phyloP scores from a whole-genome alignment of 495 filamentous ascomycete genomes.

The Rhypophila decipiens region DNA sequence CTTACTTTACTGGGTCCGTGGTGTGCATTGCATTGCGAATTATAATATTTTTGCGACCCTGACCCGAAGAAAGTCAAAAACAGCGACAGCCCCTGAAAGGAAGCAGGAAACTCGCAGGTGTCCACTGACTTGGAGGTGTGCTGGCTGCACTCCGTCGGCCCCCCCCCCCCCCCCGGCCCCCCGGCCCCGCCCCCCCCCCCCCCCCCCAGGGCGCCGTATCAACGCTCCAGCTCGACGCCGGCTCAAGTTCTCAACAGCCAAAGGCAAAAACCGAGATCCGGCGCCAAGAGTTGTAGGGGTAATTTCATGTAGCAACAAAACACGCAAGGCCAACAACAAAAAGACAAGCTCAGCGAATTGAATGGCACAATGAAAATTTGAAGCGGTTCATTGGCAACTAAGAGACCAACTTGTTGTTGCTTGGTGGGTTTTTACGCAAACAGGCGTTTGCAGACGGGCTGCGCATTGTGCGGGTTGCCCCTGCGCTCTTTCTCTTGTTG shows the following conservation, averaged over 20 bases:
- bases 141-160: too few relatives aligned
- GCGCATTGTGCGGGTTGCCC: constrained; percentile 13
- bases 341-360: background rate
- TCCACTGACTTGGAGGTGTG: too few relatives aligned
- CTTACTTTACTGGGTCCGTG: background rate
- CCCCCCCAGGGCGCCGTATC: constrained; percentile 1
- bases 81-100: background rate
- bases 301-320: too few relatives aligned
- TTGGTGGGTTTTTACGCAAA: constrained; percentile 10
- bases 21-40: background rate
- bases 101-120: too few relatives aligned
- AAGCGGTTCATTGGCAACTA: constrained; percentile 11
- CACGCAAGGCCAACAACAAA: too few relatives aligned
- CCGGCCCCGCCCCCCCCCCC: background rate
- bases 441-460: constrained; percentile 5
- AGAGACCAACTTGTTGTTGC: constrained; percentile 5
- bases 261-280: background rate
- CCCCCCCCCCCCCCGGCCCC: too few relatives aligned
- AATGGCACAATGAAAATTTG: constrained; percentile 9
- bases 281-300: background rate
- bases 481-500: constrained; percentile 8
- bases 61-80: constrained; percentile 2
- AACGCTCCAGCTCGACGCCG: constrained; percentile 3
- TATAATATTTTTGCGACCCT: background rate
- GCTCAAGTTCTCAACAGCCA: background rate